Conservation (phyloP, 2,329 filamentous ascomycete species). For the Clonostachys chloroleuca region DNA sequence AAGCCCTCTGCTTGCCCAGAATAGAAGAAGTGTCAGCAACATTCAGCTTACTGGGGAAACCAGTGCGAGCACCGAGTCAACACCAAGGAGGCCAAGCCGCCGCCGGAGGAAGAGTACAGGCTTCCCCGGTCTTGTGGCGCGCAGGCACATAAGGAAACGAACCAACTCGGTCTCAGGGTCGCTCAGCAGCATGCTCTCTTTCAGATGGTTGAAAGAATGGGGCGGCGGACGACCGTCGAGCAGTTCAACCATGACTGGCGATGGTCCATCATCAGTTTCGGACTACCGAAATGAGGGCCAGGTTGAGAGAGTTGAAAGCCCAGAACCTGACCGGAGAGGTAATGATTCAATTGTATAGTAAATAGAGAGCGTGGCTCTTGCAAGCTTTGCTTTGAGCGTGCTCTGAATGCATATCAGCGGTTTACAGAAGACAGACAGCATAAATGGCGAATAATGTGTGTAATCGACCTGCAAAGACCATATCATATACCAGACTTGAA, state of each 20-base stretch:
- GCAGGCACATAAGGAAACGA: conserved; percentile 33
- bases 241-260: too few species aligned
- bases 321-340: too few species aligned
- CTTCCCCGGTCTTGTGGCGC: conserved; percentile 56
- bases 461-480: too few species aligned
- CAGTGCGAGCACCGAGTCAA: conserved; percentile 19
- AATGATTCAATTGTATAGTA: too few species aligned
- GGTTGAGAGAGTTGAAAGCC: too few species aligned
- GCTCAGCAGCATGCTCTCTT: conserved; percentile 45
- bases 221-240: not conserved
- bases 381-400: not conserved
- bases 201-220: conserved; percentile 47
- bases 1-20: conserved; percentile 27
- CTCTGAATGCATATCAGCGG: too few species aligned
- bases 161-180: conserved; percentile 41
- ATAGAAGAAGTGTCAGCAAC: conserved; percentile 23
- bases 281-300: not conserved
- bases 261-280: not conserved
- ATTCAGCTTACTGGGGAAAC: conserved; percentile 16
- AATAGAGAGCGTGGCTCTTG: too few species aligned
- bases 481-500: too few species aligned
- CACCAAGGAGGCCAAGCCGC: conserved; percentile 25
- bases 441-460: too few species aligned
- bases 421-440: not conserved
- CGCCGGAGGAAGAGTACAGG: conserved; percentile 54